Evolutionary conservation across 768 basidiomycete species (phyloP), one percentile per base, ranked within the genome.

Genomic region (Lactifluus piperatus): DNA sequence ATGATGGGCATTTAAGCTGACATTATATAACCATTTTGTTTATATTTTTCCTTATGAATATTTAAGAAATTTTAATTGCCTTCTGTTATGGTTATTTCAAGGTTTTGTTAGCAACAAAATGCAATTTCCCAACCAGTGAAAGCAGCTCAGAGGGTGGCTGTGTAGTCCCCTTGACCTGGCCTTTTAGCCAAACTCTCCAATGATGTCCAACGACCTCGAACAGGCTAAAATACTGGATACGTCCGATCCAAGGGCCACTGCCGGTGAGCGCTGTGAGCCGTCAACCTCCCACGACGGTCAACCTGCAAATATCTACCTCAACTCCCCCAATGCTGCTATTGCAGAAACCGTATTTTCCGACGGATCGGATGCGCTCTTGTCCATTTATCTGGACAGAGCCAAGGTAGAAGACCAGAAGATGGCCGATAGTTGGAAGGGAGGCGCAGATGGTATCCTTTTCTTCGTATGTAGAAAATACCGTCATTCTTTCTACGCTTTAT

Each of bases 351-450:
- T 6, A 37, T 51, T 37, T 26, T 37, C 50, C 22, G 34, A 51
- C n/a, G 39, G 39, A 30, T 53, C 18, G 2, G 52, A 41, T 1
- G 52, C 52, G 4, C 26, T 56, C 1, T 45, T 36, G 8, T 56
- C 46, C 20, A 22, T 54, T 10, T 48, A 48, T 48, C 34, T 56
- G 34, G 24, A 30, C 13, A 20, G 26, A n/a, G 54, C 45, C 2
- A 45, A 39, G n/a, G 54, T 48, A 49, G 54, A 56, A 24, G 54
- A 56, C 20, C 36, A 37, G 36, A 48, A 46, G 32, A 56, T 36
- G 44, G 36, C 46, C 4, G 54, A 56, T 7, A 56, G 45, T 45
- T 43, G 52, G 52, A 53, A 53, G 32, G 41, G 39, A 29, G 41
- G 44, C 20, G 52, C 52, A 43, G 27, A 53, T 43, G 52, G 41